These are phyloP conservation scores for Wallacemonas sp. DNA, from an alignment of 208 protist species.

Conservation along the genomic window DNA sequence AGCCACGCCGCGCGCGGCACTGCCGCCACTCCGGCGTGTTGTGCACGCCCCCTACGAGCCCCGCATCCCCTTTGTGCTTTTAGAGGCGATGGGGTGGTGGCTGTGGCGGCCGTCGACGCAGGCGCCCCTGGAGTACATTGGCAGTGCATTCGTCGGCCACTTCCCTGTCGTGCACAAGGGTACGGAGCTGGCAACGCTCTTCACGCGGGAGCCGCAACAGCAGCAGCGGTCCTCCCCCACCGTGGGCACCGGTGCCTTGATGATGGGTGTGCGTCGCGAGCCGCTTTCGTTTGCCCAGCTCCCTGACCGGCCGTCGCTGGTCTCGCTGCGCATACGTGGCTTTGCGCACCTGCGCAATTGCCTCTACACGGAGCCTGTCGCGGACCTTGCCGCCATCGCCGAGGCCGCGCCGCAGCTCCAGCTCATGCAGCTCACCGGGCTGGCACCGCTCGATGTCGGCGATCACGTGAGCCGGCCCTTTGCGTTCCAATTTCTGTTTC, in stretches of 20 bases:
- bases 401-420: not conserved
- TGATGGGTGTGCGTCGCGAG: too few species aligned
- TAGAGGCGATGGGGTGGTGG: constrained; percentile 6
- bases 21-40: not conserved
- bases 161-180: not conserved
- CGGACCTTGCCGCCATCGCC: not conserved
- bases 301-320: not conserved
- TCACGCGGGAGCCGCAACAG: not conserved
- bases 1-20: constrained; percentile 1
- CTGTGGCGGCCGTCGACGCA: not conserved
- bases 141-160: not conserved
- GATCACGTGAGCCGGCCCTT: not conserved
- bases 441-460: not conserved
- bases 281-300: too few species aligned
- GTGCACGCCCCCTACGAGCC: not conserved
- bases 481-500: not conserved
- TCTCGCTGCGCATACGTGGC: constrained; percentile 1
- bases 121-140: constrained; percentile 1
- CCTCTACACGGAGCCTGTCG: not conserved
- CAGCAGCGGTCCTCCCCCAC: too few species aligned
- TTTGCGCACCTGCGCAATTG: not conserved
- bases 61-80: not conserved
- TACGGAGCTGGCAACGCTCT: not conserved
- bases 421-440: not conserved
- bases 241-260: too few species aligned